Conservation (phyloP, 805 yeast genomes). For the Hanseniaspora lindneri region DNA sequence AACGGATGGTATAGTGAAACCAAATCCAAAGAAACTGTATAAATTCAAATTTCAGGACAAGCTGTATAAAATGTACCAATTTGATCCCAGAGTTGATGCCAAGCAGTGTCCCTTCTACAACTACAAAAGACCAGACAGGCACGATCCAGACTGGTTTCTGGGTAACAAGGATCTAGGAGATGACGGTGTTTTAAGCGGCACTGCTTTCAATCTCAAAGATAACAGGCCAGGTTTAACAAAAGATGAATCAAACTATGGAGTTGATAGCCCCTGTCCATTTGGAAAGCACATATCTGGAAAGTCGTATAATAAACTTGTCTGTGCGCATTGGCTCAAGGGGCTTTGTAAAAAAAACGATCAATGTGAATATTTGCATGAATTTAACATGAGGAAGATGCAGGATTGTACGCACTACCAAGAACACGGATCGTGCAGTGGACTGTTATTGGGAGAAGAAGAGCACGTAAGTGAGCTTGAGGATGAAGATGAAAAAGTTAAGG, state of each 20-base stretch:
- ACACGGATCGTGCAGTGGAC: constrained; percentile 74
- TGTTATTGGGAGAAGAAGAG: constrained; percentile 8
- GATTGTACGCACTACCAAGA: constrained; percentile 83
- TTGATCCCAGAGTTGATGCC: constrained; percentile 12
- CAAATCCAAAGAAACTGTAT: constrained; percentile 7
- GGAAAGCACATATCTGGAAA: constrained; percentile 59
- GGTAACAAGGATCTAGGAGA: not conserved
- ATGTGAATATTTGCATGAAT: constrained; percentile 93
- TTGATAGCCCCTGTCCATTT: constrained; percentile 56
- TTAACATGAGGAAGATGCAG: constrained; percentile 88
- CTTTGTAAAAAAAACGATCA: constrained; percentile 92
- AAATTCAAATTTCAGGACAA: constrained; percentile 15
- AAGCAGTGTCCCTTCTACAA: constrained; percentile 14
- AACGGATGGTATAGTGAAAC: not conserved
- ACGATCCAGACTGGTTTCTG: constrained; percentile 9
- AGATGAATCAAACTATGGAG: constrained; percentile 38
- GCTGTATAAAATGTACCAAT: constrained; percentile 9
- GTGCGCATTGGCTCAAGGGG: constrained; percentile 97
- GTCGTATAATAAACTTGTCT: constrained; percentile 68
- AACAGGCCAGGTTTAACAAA: not conserved
- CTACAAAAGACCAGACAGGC: constrained; percentile 8
- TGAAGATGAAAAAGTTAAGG: not conserved
- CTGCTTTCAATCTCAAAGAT: not conserved
- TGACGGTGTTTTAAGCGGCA: not conserved
- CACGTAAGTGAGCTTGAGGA: not conserved